phyloP scores from a whole-genome alignment of 345 rosid species.

The Gossypium thurberi region DNA sequence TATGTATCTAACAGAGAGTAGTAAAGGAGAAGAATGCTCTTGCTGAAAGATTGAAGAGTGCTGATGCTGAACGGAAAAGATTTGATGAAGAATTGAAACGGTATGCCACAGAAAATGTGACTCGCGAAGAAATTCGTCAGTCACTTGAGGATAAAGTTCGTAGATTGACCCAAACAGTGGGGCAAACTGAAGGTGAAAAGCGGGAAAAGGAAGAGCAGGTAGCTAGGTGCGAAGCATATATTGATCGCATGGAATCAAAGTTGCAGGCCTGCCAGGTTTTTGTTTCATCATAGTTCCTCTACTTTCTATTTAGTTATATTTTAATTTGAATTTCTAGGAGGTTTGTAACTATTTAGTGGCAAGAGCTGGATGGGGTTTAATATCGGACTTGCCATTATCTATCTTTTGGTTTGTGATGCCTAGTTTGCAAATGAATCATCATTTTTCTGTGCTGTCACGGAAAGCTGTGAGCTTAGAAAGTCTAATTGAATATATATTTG shows the following conservation, averaged over 20 bases:
- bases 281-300: not conserved
- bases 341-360: not conserved
- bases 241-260: constrained; percentile 86
- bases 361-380: not conserved
- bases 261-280: constrained; percentile 88
- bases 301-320: not conserved
- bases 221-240: constrained; percentile 86
- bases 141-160: constrained; percentile 88
- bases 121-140: constrained; percentile 79
- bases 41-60: constrained; percentile 76
- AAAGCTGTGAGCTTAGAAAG: not conserved
- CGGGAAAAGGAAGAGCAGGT: constrained; percentile 88
- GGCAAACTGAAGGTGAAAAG: constrained; percentile 93
- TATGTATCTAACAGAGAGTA: constrained; percentile 52
- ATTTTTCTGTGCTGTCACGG: not conserved
- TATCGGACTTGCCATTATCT: not conserved
- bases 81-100: constrained; percentile 90
- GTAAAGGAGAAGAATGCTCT: constrained; percentile 91
- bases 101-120: constrained; percentile 73
- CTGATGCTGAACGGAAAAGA: constrained; percentile 86
- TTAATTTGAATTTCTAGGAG: not conserved
- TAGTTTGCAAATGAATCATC: not conserved
- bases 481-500: not conserved
- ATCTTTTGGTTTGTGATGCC: not conserved
- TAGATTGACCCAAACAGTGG: constrained; percentile 74